phyloP scores from a whole-genome alignment of 2,329 filamentous ascomycete species.

The Domatiomyces catenatus region DNA sequence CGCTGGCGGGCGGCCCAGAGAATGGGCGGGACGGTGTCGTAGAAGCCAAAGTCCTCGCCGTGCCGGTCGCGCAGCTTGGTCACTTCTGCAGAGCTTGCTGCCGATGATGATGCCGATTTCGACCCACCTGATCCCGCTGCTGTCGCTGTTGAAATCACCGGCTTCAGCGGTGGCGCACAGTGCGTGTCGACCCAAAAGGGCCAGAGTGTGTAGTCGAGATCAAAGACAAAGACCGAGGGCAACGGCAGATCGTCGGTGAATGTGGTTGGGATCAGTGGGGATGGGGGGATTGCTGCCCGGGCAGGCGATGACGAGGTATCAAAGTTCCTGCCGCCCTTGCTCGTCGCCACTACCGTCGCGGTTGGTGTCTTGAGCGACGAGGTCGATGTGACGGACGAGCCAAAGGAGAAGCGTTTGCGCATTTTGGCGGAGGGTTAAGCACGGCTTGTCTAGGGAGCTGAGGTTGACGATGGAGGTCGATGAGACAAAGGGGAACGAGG shows the following conservation, averaged over 20 bases:
- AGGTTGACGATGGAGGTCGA: not conserved
- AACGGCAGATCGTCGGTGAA: constrained; percentile 55
- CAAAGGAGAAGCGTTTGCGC: not conserved
- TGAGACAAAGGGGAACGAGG: not conserved
- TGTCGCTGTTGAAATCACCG: constrained; percentile 29
- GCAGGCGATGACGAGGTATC: too few relatives aligned
- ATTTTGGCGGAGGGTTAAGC: not conserved
- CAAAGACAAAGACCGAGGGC: constrained; percentile 75
- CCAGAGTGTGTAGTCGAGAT: constrained; percentile 98
- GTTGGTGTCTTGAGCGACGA: not conserved
- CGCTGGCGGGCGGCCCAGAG: constrained; percentile 45
- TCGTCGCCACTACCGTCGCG: too few relatives aligned
- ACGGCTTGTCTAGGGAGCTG: too few relatives aligned
- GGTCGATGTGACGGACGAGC: not conserved
- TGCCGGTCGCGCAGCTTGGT: constrained; percentile 21
- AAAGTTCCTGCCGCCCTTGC: not conserved
- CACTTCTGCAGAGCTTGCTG: not conserved
- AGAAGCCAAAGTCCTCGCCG: constrained; percentile 57
- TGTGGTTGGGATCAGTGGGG: constrained; percentile 23
- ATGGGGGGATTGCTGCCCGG: not conserved
- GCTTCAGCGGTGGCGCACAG: constrained; percentile 57
- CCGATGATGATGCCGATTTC: not conserved
- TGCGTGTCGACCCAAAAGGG: constrained; percentile 97
- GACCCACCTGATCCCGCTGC: not conserved
- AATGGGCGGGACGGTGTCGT: constrained; percentile 51